Percentiles rank a stretch among this genome's conserved stretches.
phyloP scores from a whole-genome alignment of 2,329 filamentous ascomycete genomes.

The Tolypocladium amazonense region DNA sequence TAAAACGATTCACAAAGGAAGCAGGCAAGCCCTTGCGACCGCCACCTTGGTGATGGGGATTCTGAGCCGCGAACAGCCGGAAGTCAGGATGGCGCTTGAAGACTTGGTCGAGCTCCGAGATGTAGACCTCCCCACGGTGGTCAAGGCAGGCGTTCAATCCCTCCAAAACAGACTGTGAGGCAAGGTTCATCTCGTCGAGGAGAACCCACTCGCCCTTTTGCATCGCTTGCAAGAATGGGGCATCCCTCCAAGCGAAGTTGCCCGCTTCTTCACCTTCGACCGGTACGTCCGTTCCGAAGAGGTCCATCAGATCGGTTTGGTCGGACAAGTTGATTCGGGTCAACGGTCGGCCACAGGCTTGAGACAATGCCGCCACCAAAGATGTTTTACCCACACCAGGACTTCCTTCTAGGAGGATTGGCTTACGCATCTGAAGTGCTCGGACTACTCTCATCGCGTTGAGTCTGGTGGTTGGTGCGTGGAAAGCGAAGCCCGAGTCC shows the following conservation, averaged over 20 bases:
- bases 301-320: slow-evolving; percentile 93
- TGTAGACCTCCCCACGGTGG: slow-evolving; percentile 89
- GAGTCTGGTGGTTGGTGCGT: slow-evolving; percentile 77
- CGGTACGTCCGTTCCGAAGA: slow-evolving; percentile 94
- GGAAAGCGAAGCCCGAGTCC: slow-evolving; percentile 48
- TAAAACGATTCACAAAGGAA: slow-evolving; percentile 96
- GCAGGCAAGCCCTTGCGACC: slow-evolving; percentile 88
- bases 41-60: slow-evolving; percentile 93
- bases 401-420: slow-evolving; percentile 88
- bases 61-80: slow-evolving; percentile 92
- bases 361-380: slow-evolving; percentile 74
- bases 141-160: slow-evolving; percentile 94
- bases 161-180: slow-evolving; percentile 92
- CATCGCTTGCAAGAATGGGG: slow-evolving; percentile 92
- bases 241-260: slow-evolving; percentile 90
- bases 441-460: slow-evolving; percentile 89
- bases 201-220: slow-evolving; percentile 94
- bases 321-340: slow-evolving; percentile 96
- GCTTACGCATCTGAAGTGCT: slow-evolving; percentile 79
- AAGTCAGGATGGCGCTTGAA: slow-evolving; percentile 86
- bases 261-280: slow-evolving; percentile 87
- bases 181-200: slow-evolving; percentile 96
- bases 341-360: slow-evolving; percentile 67
- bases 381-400: slow-evolving; percentile 99
- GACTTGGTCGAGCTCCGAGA: slow-evolving; percentile 88